Percentiles rank a stretch among this genome's conserved stretches.
Evolutionary conservation across 805 yeast species (phyloP).

Genomic region (Metschnikowia kunwiensis): DNA sequence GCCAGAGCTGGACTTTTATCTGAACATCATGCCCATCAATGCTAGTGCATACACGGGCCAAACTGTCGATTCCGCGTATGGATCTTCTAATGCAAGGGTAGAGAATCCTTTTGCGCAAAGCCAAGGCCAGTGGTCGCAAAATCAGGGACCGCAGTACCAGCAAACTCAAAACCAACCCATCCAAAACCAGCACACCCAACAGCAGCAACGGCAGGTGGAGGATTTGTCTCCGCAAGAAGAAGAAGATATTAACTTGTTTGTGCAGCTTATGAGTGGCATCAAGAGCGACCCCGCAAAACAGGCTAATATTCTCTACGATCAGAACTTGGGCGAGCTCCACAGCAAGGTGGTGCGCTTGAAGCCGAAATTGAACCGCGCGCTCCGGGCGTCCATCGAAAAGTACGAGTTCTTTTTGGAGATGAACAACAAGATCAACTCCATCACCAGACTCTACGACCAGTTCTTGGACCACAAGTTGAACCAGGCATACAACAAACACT

Average conservation of each 20-base stretch:
- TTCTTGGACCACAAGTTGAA: constrained; percentile 54
- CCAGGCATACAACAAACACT: constrained; percentile 36
- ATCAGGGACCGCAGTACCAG: not conserved
- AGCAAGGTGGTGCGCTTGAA: constrained; percentile 56
- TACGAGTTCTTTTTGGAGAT: constrained; percentile 67
- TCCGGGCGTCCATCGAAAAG: constrained; percentile 55
- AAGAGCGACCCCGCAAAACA: constrained; percentile 45
- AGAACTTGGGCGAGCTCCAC: constrained; percentile 55
- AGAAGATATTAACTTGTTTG: constrained; percentile 63
- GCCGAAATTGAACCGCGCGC: constrained; percentile 64
- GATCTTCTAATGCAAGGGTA: no score
- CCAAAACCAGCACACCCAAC: not conserved
- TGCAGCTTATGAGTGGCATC: constrained; percentile 58
- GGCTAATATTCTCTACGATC: constrained; percentile 41
- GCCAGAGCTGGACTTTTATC: constrained; percentile 26
- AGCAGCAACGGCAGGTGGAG: constrained; percentile 13
- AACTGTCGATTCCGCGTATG: no score
- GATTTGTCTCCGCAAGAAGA: constrained; percentile 62
- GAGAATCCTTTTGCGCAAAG: no score
- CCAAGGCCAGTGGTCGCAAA: no score
- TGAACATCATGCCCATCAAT: constrained; percentile 16
- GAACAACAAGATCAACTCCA: constrained; percentile 75
- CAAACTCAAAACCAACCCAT: no score
- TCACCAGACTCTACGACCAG: constrained; percentile 72
- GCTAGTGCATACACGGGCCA: constrained; percentile 13